A percentile compares a stretch with the other conserved stretches of the same genome.
These are phyloP conservation scores for Protomyces lactucae-debilis DNA, from an alignment of 1,139 yeast genomes.

Conservation along the genomic window DNA sequence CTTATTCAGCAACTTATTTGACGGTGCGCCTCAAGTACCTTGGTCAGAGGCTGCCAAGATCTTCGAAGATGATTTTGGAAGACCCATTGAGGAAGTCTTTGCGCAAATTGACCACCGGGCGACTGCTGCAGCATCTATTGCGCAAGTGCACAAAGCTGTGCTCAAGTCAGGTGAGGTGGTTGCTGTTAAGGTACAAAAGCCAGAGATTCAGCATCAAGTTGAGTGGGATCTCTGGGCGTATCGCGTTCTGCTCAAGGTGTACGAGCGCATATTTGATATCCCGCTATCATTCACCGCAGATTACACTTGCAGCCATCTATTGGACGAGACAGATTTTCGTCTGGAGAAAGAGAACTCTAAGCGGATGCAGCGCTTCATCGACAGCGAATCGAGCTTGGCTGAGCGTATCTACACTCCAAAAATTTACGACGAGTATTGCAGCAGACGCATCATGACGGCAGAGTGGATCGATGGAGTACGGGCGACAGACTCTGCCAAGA, in stretches of 20 bases:
- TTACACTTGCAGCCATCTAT: slow-evolving; percentile 55
- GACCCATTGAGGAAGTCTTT: slow-evolving; percentile 44
- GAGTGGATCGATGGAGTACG: slow-evolving; percentile 77
- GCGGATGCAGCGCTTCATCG: slow-evolving; percentile 39
- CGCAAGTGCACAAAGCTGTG: slow-evolving; percentile 62
- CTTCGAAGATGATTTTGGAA: slow-evolving; percentile 48
- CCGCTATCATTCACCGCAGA: slow-evolving; percentile 57
- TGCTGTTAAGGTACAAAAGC: slow-evolving; percentile 67
- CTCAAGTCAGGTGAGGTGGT: slow-evolving; percentile 53
- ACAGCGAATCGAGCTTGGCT: slow-evolving; percentile 40
- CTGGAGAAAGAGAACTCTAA: slow-evolving; percentile 54
- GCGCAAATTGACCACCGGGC: slow-evolving; percentile 50
- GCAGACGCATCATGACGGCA: slow-evolving; percentile 53
- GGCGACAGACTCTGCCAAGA: slow-evolving; percentile 46
- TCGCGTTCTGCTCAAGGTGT: slow-evolving; percentile 49
- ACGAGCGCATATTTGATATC: slow-evolving; percentile 56
- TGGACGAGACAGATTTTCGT: slow-evolving; percentile 57
- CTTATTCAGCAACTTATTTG: slow-evolving; percentile 56
- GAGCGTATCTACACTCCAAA: slow-evolving; percentile 53
- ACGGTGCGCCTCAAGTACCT: slow-evolving; percentile 62
- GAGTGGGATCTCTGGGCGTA: slow-evolving; percentile 58
- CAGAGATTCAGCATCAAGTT: slow-evolving; percentile 55
- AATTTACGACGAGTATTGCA: slow-evolving; percentile 47
- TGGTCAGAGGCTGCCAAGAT: slow-evolving; percentile 53
- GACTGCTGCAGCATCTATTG: slow-evolving; percentile 67